Conservation (phyloP, 805 yeast species). For the Tetrapisispora fleetii region DNA sequence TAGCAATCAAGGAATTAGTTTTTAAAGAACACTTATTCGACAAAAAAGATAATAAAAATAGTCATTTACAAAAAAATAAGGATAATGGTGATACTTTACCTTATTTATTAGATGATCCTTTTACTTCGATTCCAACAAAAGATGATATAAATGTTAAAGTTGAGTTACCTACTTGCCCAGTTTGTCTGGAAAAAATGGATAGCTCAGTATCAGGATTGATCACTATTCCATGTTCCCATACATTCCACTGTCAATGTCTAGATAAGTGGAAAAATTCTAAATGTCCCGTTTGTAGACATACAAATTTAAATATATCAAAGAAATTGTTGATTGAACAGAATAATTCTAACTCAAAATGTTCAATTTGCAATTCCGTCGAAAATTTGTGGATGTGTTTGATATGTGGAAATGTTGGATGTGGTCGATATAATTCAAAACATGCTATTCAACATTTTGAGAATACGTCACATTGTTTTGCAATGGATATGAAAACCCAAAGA, state of each 20-base stretch:
- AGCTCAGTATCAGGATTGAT: slow-evolving; percentile 67
- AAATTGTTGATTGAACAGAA: slow-evolving; percentile 23
- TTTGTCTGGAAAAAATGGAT: slow-evolving; percentile 83
- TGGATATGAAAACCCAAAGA: slow-evolving; percentile 75
- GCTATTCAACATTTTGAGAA: slow-evolving; percentile 71
- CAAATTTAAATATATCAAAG: slow-evolving; percentile 34
- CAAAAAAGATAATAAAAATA: background rate
- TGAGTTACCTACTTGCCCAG: slow-evolving; percentile 89
- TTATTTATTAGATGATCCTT: slow-evolving; percentile 63
- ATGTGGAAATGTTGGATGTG: slow-evolving; percentile 90
- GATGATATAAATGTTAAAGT: slow-evolving; percentile 17
- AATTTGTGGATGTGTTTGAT: slow-evolving; percentile 84
- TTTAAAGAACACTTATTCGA: slow-evolving; percentile 28
- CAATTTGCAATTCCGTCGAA: slow-evolving; percentile 45
- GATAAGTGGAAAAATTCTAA: slow-evolving; percentile 84
- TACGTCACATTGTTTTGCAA: slow-evolving; percentile 81
- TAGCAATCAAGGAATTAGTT: slow-evolving; percentile 53
- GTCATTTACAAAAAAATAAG: slow-evolving; percentile 16
- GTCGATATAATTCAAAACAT: slow-evolving; percentile 76
- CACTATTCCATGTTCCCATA: slow-evolving; percentile 87
- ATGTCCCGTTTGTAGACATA: slow-evolving; percentile 84
- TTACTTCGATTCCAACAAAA: slow-evolving; percentile 32
- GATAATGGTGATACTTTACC: slow-evolving; percentile 35
- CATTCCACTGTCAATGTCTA: slow-evolving; percentile 82
- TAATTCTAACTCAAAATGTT: slow-evolving; percentile 32